Conservation (phyloP, 192 early-diverging fungal genomes). For the Helicostylum pulchrum region DNA sequence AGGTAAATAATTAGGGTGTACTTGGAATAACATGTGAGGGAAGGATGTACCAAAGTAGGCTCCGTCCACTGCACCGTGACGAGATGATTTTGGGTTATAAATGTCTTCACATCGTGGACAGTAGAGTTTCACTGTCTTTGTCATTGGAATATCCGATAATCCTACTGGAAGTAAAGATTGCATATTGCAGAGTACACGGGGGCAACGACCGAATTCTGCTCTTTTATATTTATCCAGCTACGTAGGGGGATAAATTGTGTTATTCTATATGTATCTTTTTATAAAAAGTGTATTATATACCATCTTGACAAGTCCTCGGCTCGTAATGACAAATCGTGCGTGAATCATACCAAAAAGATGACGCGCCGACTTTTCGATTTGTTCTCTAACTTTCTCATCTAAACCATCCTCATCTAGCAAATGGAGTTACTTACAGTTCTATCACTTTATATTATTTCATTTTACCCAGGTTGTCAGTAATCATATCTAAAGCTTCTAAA, state of each 20-base stretch:
- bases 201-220: constrained; percentile 95
- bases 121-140: constrained; percentile 89
- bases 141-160: constrained; percentile 79
- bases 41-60: constrained; percentile 97
- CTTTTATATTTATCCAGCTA: constrained; percentile 90
- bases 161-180: constrained; percentile 91
- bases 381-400: constrained; percentile 69
- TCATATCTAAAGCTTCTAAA: constrained; percentile 81
- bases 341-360: constrained; percentile 99
- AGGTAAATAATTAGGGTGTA: constrained; percentile 80
- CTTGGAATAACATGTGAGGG: constrained; percentile 94
- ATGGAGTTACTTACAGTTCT: neutral
- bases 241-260: neutral
- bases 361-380: constrained; percentile 84
- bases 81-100: constrained; percentile 86
- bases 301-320: constrained; percentile 91
- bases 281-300: constrained; percentile 32
- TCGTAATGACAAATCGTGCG: constrained; percentile 92
- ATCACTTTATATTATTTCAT: neutral
- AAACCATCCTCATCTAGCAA: constrained; percentile 55
- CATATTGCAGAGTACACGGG: constrained; percentile 87
- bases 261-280: neutral
- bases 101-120: constrained; percentile 96
- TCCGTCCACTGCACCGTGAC: constrained; percentile 86
- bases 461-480: constrained; percentile 80